Evolutionary conservation across 345 rosid species (phyloP).

Genomic region (Ricinus communis): DNA sequence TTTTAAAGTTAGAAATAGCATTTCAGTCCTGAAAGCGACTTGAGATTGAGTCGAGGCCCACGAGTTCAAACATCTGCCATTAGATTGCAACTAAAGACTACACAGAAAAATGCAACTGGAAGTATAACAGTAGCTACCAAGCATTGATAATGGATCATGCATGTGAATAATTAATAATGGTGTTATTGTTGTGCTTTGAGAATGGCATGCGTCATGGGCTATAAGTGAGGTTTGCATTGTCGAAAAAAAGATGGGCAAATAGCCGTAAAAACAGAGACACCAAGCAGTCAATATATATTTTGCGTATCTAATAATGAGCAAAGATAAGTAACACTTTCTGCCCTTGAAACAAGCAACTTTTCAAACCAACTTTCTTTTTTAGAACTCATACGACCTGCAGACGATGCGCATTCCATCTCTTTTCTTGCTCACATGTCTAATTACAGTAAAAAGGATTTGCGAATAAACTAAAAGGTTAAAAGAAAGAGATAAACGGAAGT

Average conservation of each 20-base stretch:
- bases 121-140: neutral
- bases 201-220: constrained; percentile 10
- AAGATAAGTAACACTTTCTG: neutral
- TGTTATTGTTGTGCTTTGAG: neutral
- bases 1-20: no score
- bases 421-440: constrained; percentile 14
- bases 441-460: constrained; percentile 7
- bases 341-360: neutral
- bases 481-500: no score
- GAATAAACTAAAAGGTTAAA: neutral
- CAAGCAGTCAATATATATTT: constrained; percentile 14
- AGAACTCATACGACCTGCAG: neutral
- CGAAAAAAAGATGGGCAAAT: constrained; percentile 34
- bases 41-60: no score
- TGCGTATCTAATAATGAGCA: neutral
- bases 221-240: constrained; percentile 21
- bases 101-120: neutral
- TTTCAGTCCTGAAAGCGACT: no score
- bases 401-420: constrained; percentile 16
- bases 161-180: no score
- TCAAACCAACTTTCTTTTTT: neutral
- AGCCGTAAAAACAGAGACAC: constrained; percentile 31
- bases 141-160: neutral
- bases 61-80: no score
- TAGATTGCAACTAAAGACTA: neutral